Evolutionary conservation across 495 filamentous ascomycete species (phyloP), one percentile per base, ranked within the genome.

Genomic region (Aspergillus leporis): DNA sequence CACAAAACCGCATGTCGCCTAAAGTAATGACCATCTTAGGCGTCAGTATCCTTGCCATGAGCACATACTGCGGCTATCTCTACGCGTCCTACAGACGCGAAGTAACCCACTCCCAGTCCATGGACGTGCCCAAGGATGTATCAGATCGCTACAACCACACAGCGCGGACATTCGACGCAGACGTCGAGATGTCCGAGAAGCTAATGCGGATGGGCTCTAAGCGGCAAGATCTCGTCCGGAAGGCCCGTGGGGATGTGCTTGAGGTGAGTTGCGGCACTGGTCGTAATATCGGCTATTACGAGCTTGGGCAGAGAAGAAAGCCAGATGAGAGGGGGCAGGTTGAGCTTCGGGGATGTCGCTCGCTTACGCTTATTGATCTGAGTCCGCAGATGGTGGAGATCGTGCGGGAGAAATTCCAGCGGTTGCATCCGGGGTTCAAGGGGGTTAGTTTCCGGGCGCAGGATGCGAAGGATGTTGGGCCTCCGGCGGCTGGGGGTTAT

Each of bases 221-320:
- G 56, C 84, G 93, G 18, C 77, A 78, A 34, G 73, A 80, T 51
- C 77, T 97, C 5, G 81, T 84, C 5, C 65, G 73, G 18, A 71
- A 80, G 54, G 92, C 86, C 8, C 75, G 78, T 16, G 94, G 95
- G 1, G 77, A 97, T 70, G 92, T 97, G 5, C 79, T 97, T 19
- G 95, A 98, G 70, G 86, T 93, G 13, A 90, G 90, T 51, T 89
- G 90, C 41, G 95, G 94, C 21, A 96, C 95, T n/a, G 94, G 95
- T 0, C 78, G 93, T 41, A 98, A 97, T 67, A 67, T 90, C 31
- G 76, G 81, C 22, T 96, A 85, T 73, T 98, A 95, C 70, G 73
- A 80, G 34, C 59, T 83, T 5, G 73, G 70, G 2, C 91, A 91
- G 16, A 77, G 88, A 51, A 92, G 94, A 61, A 73, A 86, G 4